phyloP scores from a whole-genome alignment of 352 stramenopile genomes.

The Achlya hypogyna region DNA sequence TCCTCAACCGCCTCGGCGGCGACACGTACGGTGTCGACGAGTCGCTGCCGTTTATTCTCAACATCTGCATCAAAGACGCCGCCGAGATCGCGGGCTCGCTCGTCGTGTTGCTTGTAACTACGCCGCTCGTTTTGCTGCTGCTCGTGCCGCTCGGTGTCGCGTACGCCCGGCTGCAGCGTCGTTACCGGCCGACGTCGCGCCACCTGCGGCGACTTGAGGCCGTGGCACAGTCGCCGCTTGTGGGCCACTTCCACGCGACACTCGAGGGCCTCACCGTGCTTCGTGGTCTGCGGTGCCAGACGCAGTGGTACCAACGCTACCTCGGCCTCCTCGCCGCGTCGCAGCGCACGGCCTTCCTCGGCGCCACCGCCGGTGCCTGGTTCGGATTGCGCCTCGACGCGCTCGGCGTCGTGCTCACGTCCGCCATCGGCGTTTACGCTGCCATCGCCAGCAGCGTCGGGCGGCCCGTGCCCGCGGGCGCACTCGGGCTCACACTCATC shows the following conservation, averaged over 20 bases:
- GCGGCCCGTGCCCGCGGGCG: constrained; percentile 44
- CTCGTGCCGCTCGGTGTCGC: constrained; percentile 56
- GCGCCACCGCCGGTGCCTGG: constrained; percentile 66
- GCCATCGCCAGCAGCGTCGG: constrained; percentile 55
- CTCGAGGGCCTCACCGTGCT: constrained; percentile 58
- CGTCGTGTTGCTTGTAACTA: constrained; percentile 69
- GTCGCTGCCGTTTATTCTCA: constrained; percentile 82
- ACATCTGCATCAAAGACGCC: constrained; percentile 80
- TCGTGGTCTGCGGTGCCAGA: constrained; percentile 41
- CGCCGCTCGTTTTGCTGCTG: constrained; percentile 61
- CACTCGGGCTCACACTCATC: constrained; percentile 82
- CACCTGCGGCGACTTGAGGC: constrained; percentile 61
- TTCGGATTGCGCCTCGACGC: constrained; percentile 79
- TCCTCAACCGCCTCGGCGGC: constrained; percentile 68
- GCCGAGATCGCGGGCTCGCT: constrained; percentile 61
- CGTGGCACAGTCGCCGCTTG: constrained; percentile 56
- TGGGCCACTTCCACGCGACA: constrained; percentile 63
- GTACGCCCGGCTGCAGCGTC: constrained; percentile 51
- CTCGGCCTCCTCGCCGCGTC: constrained; percentile 40
- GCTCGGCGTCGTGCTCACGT: constrained; percentile 73
- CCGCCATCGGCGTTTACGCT: constrained; percentile 68
- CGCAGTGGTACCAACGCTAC: constrained; percentile 36
- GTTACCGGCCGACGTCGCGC: constrained; percentile 62
- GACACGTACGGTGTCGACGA: constrained; percentile 82
- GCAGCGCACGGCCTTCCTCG: constrained; percentile 68